phyloP scores from a whole-genome alignment of 2,329 filamentous ascomycete genomes.

The Laburnicola sp. region DNA sequence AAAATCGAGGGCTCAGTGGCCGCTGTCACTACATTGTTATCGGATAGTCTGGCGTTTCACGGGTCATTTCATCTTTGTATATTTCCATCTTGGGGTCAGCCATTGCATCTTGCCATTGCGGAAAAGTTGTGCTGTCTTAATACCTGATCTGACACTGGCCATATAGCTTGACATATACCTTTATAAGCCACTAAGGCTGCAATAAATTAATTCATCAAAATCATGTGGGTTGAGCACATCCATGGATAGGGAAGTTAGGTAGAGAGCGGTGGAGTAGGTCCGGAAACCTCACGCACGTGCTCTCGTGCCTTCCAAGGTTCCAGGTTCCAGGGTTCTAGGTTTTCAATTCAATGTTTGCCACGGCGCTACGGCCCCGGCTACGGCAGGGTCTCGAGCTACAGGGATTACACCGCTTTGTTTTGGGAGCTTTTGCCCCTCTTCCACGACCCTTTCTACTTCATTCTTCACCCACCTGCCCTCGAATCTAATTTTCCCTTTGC shows the following conservation, averaged over 20 bases:
- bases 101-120: constrained; percentile 31
- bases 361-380: constrained; percentile 3
- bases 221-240: background rate
- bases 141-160: constrained; percentile 30
- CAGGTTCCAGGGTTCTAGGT: too few relatives aligned
- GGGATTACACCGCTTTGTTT: constrained; percentile 9
- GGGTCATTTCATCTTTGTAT: constrained; percentile 16
- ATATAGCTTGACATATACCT: constrained; percentile 16
- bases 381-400: constrained; percentile 7
- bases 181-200: background rate
- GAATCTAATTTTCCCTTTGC: constrained; percentile 1
- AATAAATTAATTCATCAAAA: background rate
- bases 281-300: too few relatives aligned
- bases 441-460: background rate
- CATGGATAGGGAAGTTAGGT: too few relatives aligned
- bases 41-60: constrained; percentile 25
- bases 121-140: constrained; percentile 42
- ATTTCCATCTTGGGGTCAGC: constrained; percentile 15
- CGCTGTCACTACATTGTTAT: constrained; percentile 13
- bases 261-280: too few relatives aligned
- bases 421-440: constrained; percentile 2
- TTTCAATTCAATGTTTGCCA: too few relatives aligned
- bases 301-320: background rate
- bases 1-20: constrained; percentile 33
- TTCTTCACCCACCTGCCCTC: background rate